These are phyloP conservation scores for Tricharina praecox DNA, from an alignment of 495 filamentous ascomycete genomes.

Conservation along the genomic window DNA sequence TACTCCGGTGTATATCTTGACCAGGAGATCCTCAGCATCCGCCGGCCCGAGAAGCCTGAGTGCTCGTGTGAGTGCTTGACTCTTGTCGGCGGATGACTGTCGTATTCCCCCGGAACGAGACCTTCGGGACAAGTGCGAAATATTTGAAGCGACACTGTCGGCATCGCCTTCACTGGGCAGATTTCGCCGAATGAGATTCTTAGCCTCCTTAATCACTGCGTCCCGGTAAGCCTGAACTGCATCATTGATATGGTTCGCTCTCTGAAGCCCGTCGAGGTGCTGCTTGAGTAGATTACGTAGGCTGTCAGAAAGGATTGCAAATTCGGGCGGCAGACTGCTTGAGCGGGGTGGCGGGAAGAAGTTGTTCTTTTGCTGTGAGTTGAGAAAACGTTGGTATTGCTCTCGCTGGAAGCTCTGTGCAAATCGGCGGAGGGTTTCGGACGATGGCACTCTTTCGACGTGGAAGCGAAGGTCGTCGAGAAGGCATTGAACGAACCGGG, in stretches of 20 bases:
- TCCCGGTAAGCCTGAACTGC: conserved; percentile 77
- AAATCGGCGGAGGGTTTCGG: conserved; percentile 66
- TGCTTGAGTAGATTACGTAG: conserved; percentile 50
- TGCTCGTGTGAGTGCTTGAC: conserved; percentile 75
- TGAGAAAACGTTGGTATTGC: conserved; percentile 26
- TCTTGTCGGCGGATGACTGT: conserved; percentile 71
- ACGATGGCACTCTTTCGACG: conserved; percentile 51
- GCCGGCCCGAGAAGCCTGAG: conserved; percentile 66
- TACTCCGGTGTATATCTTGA: conserved; percentile 67
- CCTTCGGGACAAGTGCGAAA: conserved; percentile 42
- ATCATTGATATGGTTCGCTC: conserved; percentile 56
- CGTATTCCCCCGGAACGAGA: conserved; percentile 38
- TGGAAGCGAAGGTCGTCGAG: conserved; percentile 68
- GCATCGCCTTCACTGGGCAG: conserved; percentile 83
- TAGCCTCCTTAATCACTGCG: conserved; percentile 72
- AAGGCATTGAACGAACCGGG: conserved; percentile 59
- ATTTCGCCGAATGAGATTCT: conserved; percentile 64
- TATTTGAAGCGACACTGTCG: conserved; percentile 74
- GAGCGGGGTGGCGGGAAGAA: conserved; percentile 23
- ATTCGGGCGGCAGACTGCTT: conserved; percentile 24
- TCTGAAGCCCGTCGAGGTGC: conserved; percentile 59
- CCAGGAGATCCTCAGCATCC: conserved; percentile 72
- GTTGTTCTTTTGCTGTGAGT: conserved; percentile 15
- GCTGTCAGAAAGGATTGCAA: conserved; percentile 30
- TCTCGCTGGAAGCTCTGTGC: conserved; percentile 43